A percentile compares a stretch with the other conserved stretches of the same genome.
Evolutionary conservation across 2,329 filamentous ascomycete species (phyloP).

Genomic region (Colletotrichum sp.): DNA sequence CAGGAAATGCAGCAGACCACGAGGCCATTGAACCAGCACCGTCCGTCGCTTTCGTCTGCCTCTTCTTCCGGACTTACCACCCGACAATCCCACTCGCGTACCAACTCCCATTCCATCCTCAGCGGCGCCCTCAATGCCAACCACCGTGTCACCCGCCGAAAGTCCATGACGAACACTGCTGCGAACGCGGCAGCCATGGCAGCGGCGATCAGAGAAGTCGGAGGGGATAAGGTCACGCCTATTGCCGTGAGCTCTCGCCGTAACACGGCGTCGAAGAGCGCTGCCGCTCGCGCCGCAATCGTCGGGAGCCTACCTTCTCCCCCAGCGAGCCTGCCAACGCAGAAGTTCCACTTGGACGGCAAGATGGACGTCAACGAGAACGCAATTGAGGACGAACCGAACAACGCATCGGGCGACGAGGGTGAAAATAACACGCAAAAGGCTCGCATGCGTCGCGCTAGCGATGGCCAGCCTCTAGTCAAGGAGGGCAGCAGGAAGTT

Average conservation of each 20-base stretch:
- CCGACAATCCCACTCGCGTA: conserved; percentile 72
- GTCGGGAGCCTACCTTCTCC: conserved; percentile 66
- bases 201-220: conserved; percentile 70
- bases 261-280: conserved; percentile 71
- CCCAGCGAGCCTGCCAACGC: conserved; percentile 71
- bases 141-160: conserved; percentile 89
- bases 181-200: conserved; percentile 78
- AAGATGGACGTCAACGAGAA: conserved; percentile 60
- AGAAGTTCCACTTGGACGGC: conserved; percentile 54
- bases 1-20: conserved; percentile 71
- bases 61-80: conserved; percentile 61
- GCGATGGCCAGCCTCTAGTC: conserved; percentile 82
- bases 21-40: conserved; percentile 70
- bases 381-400: conserved; percentile 73
- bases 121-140: conserved; percentile 77
- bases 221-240: conserved; percentile 62
- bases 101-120: conserved; percentile 83
- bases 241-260: conserved; percentile 67
- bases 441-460: conserved; percentile 67
- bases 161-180: conserved; percentile 83
- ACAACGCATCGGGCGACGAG: conserved; percentile 62
- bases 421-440: conserved; percentile 51
- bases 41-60: conserved; percentile 63
- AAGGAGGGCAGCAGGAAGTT: conserved; percentile 86
- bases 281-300: conserved; percentile 56